Base-by-base conservation (phyloP, 2,329 filamentous ascomycete genomes). In the Sclerotinia nivalis region DNA sequence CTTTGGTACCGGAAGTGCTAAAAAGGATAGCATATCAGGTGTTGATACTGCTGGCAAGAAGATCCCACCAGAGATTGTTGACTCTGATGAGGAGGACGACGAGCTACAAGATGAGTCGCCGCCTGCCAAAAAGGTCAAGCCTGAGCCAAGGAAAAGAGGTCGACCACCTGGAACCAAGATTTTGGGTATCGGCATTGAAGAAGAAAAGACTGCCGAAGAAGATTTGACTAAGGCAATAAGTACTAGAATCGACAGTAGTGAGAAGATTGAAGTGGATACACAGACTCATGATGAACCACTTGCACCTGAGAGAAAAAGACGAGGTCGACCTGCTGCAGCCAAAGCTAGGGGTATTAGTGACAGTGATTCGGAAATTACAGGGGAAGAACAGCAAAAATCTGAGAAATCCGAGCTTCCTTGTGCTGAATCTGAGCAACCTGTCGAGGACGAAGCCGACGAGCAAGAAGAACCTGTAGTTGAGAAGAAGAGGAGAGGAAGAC, bases 401-500 rank as follows among this genome's bases (percentile, higher is more conserved):
- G 34, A 40, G 6, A 28, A 65, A 9, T 10, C 6, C 2, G n/a
- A 65, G 18, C 8, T 28, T 65, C 22, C 22, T 28, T 25, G 18
- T 10, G 10, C 34, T 22, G 25, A 49, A 40, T 45, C 10, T 31
- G 34, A 62, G 45, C 13, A 45, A 18, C 15, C 9, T 40, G 28
- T 25, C 7, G 37, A 55, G 15, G 59, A 18, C 31, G 50, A 34
- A n/a, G 22, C 4, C 13, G 34, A 65, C 7, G 67, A 47, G 22
- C 31, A 55, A 54, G 13, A 66, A 34, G 59, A 47, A 47, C 25
- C 25, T 2, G 2, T 40, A 22, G n/a, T 47, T 6, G 59, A 69
- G 20, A 55, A 47, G 12, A 69, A 65, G 59, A 66, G 56, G 37
- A 66, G 67, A 55, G 67, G 67, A 37, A 65, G 67, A 2, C 67